phyloP scores from a whole-genome alignment of 768 basidiomycete species.

The Calocybe indica region DNA sequence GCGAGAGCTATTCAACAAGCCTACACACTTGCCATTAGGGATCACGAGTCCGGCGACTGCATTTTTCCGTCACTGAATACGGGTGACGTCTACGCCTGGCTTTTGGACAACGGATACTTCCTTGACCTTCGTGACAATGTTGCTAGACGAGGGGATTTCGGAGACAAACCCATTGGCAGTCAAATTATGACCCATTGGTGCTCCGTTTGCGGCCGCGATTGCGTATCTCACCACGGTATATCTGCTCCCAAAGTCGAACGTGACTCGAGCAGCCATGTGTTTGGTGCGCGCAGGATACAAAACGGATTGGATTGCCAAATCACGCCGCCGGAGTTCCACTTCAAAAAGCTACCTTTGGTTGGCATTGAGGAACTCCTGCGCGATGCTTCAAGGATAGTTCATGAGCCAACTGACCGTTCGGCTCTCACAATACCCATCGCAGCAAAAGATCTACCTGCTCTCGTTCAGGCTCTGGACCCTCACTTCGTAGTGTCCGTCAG shows the following conservation, averaged over 20 bases:
- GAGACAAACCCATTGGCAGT: slow-evolving; percentile 2
- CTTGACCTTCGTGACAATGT: slow-evolving; percentile 6
- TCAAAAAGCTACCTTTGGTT: too few relatives aligned
- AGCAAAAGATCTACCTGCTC: background rate
- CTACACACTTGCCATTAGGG: slow-evolving; percentile 21
- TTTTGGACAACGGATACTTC: slow-evolving; percentile 34
- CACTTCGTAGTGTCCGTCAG: slow-evolving; percentile 23
- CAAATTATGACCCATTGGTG: slow-evolving; percentile 20
- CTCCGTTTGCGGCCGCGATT: slow-evolving; percentile 22
- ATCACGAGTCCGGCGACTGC: slow-evolving; percentile 5
- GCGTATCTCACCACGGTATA: too few relatives aligned
- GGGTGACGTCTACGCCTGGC: slow-evolving; percentile 42
- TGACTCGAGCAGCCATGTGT: too few relatives aligned
- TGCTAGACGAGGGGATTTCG: background rate
- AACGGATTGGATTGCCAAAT: too few relatives aligned
- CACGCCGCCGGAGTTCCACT: too few relatives aligned
- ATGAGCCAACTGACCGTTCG: too few relatives aligned
- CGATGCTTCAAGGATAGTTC: too few relatives aligned
- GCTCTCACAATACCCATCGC: too few relatives aligned
- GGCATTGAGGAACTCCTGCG: too few relatives aligned
- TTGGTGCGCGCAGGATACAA: too few relatives aligned
- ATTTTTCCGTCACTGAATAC: slow-evolving; percentile 25
- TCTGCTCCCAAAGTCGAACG: too few relatives aligned
- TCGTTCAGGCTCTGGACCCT: slow-evolving; percentile 29
- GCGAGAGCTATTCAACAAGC: slow-evolving; percentile 38